Evolutionary conservation across 768 basidiomycete genomes (phyloP).

Genomic region (Coprinopsis cinerea): DNA sequence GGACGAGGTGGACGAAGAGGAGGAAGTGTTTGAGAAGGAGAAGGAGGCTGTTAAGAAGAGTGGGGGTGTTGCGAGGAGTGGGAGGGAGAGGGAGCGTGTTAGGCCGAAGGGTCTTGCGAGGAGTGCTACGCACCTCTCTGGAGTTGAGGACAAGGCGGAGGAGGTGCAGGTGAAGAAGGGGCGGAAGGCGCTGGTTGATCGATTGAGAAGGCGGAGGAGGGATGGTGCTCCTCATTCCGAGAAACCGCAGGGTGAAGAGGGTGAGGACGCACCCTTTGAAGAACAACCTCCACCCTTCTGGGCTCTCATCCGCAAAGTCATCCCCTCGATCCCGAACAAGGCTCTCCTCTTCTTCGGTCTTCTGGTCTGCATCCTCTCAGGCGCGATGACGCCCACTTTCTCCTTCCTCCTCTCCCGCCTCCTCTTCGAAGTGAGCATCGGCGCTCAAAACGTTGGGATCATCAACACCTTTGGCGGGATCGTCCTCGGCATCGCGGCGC

Average conservation of each 20-base stretch:
- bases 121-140: no score
- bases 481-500: constrained; percentile 64
- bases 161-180: constrained; percentile 10
- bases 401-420: constrained; percentile 83
- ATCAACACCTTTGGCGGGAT: constrained; percentile 73
- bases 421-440: constrained; percentile 67
- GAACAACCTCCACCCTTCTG: constrained; percentile 32
- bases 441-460: constrained; percentile 51
- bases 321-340: constrained; percentile 73
- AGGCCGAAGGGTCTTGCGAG: no score
- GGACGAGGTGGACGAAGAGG: constrained; percentile 15
- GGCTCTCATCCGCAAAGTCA: constrained; percentile 46
- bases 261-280: constrained; percentile 9
- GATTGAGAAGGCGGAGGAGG: constrained; percentile 10
- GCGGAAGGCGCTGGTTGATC: no score
- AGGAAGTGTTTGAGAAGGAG: constrained; percentile 35
- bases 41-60: constrained; percentile 32
- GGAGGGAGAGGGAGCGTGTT: constrained; percentile 17
- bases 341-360: constrained; percentile 65
- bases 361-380: constrained; percentile 60
- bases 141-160: constrained; percentile 21
- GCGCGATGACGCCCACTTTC: constrained; percentile 88
- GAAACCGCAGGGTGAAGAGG: constrained; percentile 1
- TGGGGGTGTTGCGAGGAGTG: constrained; percentile 31
- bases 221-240: background rate